These are phyloP conservation scores for Piloderma croceum DNA, from an alignment of 768 basidiomycete species.

Conservation along the genomic window DNA sequence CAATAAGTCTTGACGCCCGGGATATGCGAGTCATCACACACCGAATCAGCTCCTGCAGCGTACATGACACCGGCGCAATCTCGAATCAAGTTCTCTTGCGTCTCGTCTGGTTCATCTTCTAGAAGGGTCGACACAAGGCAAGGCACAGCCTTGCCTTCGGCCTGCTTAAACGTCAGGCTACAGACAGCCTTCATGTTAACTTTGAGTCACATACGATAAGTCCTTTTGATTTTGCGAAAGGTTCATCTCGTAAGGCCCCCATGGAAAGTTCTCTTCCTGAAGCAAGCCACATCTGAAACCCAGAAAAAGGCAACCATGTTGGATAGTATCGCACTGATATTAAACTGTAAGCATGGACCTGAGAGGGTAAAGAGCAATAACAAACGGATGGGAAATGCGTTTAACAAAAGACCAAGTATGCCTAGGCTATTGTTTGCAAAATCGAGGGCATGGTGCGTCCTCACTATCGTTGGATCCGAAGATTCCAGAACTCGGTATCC, in stretches of 20 bases:
- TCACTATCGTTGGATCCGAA: slow-evolving; percentile 28
- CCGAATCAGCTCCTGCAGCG: slow-evolving; percentile 15
- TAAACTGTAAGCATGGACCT: background rate
- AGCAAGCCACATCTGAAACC: slow-evolving; percentile 32
- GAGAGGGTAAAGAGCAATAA: background rate
- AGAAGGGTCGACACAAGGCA: slow-evolving; percentile 11
- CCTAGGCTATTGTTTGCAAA: slow-evolving; percentile 35
- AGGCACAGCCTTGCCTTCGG: slow-evolving; percentile 11
- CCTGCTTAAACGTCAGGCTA: slow-evolving; percentile 5
- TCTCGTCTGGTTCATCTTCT: slow-evolving; percentile 3
- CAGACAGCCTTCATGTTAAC: background rate
- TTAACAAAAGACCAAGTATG: slow-evolving; percentile 37
- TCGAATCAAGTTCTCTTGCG: slow-evolving; percentile 11
- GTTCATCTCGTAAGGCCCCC: slow-evolving; percentile 13
- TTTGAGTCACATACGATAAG: background rate
- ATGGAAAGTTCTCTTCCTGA: slow-evolving; percentile 26
- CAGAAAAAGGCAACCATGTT: slow-evolving; percentile 39
- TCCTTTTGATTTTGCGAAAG: slow-evolving; percentile 8
- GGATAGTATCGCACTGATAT: slow-evolving; percentile 36
- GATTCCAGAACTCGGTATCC: slow-evolving; percentile 41
- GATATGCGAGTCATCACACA: slow-evolving; percentile 3
- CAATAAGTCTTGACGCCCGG: background rate
- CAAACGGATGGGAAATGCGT: slow-evolving; percentile 33
- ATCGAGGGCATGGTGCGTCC: slow-evolving; percentile 33
- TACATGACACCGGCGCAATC: slow-evolving; percentile 12